A percentile compares a stretch with the other conserved stretches of the same genome.
Conservation (phyloP, 257 asterid species). For the Solanum pimpinellifolium region DNA sequence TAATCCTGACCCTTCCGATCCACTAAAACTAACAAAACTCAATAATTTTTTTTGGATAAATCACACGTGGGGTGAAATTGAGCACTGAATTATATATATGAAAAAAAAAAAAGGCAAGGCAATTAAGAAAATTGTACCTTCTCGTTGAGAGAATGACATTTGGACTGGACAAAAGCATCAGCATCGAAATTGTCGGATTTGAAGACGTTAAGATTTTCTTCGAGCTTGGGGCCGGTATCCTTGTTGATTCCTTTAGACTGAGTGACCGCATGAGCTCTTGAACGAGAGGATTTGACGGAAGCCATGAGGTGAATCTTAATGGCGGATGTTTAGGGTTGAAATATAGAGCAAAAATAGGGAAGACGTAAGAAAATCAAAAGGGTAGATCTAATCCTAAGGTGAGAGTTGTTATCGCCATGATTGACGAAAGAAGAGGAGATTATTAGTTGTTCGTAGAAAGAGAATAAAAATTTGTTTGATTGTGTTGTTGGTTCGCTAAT, state of each 20-base stretch:
- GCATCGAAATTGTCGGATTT: conserved; percentile 90
- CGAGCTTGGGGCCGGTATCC: conserved; percentile 65
- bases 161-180: conserved; percentile 75
- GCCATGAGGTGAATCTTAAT: conserved; percentile 34
- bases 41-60: background rate
- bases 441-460: background rate
- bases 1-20: background rate
- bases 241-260: conserved; percentile 43
- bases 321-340: background rate
- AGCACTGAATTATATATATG: background rate
- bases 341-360: background rate
- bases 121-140: conserved; percentile 33
- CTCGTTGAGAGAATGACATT: conserved; percentile 78
- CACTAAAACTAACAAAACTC: background rate
- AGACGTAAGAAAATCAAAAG: background rate
- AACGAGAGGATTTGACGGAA: conserved; percentile 70
- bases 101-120: background rate
- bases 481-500: background rate
- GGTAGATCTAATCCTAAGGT: background rate
- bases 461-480: background rate
- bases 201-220: conserved; percentile 89
- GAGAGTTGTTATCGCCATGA: background rate
- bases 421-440: background rate
- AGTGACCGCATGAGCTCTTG: conserved; percentile 56
- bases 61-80: background rate